These are phyloP conservation scores for Candolleomyces aberdarensis DNA, from an alignment of 768 basidiomycete genomes.

Conservation along the genomic window DNA sequence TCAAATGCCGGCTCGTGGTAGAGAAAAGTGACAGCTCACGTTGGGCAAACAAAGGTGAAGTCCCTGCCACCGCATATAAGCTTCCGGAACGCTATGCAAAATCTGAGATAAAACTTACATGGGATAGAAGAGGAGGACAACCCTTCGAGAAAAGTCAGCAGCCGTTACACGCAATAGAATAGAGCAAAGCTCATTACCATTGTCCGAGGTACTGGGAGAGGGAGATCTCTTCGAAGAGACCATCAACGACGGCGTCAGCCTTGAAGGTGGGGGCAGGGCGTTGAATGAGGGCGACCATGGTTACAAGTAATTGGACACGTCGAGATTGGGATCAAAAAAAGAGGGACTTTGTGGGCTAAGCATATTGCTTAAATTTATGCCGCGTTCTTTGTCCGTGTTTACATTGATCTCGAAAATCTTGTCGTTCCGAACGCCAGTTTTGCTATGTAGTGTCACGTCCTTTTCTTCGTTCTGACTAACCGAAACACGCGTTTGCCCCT, in stretches of 20 bases:
- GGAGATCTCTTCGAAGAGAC: constrained; percentile 76
- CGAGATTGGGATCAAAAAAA: background rate
- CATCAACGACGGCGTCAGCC: constrained; percentile 70
- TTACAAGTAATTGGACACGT: background rate
- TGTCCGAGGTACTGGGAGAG: constrained; percentile 71
- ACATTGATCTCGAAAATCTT: background rate
- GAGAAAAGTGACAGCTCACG: constrained; percentile 33
- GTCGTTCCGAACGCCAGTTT: too few species aligned
- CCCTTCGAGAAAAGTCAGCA: constrained; percentile 45
- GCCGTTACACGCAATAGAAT: constrained; percentile 2
- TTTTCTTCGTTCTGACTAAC: too few species aligned
- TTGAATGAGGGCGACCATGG: constrained; percentile 68
- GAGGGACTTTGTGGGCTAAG: background rate
- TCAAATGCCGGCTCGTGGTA: background rate
- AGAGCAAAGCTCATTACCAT: constrained; percentile 54
- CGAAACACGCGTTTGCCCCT: too few species aligned
- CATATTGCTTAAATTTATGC: constrained; percentile 2
- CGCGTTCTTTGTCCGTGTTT: constrained; percentile 3
- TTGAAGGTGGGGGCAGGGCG: constrained; percentile 83
- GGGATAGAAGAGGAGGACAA: constrained; percentile 93
- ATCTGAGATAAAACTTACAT: constrained; percentile 52
- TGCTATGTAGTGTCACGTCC: too few species aligned
- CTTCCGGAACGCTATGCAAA: background rate
- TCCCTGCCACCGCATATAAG: constrained; percentile 44
- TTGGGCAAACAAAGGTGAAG: constrained; percentile 91